These are phyloP conservation scores for Aspergillus ustus DNA, from an alignment of 2,329 filamentous ascomycete species.

Conservation along the genomic window DNA sequence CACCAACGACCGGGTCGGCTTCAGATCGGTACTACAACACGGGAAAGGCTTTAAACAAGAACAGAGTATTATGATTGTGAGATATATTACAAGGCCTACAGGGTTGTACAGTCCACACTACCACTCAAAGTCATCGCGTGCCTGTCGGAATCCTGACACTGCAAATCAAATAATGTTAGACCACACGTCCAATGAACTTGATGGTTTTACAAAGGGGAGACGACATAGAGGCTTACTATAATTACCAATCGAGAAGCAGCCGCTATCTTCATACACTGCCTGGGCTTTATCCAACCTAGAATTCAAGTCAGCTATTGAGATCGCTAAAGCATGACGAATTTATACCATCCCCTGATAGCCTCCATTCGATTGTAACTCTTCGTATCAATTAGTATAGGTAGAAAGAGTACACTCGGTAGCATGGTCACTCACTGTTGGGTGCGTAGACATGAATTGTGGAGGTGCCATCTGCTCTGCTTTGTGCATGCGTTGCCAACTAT, in stretches of 20 bases:
- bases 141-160: slow-evolving; percentile 31
- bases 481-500: slow-evolving; percentile 58
- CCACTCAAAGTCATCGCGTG: slow-evolving; percentile 22
- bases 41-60: neutral
- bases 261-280: slow-evolving; percentile 43
- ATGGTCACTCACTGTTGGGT: slow-evolving; percentile 53
- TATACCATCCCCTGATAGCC: slow-evolving; percentile 58
- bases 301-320: slow-evolving; percentile 19
- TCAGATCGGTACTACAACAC: neutral
- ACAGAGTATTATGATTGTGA: neutral
- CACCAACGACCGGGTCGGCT: neutral
- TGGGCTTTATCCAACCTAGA: slow-evolving; percentile 47
- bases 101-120: slow-evolving; percentile 5
- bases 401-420: neutral
- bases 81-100: slow-evolving; percentile 8
- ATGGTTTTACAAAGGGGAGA: neutral
- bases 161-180: neutral
- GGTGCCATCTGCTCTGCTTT: slow-evolving; percentile 49
- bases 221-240: slow-evolving; percentile 31
- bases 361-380: slow-evolving; percentile 59
- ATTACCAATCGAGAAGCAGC: slow-evolving; percentile 37
- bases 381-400: slow-evolving; percentile 10
- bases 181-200: neutral
- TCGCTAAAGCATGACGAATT: neutral
- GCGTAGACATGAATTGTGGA: slow-evolving; percentile 64